Evolutionary conservation across 306 rosid species (phyloP), one percentile per base, ranked within the genome.

Genomic region (Pterocarpus santalinus): DNA sequence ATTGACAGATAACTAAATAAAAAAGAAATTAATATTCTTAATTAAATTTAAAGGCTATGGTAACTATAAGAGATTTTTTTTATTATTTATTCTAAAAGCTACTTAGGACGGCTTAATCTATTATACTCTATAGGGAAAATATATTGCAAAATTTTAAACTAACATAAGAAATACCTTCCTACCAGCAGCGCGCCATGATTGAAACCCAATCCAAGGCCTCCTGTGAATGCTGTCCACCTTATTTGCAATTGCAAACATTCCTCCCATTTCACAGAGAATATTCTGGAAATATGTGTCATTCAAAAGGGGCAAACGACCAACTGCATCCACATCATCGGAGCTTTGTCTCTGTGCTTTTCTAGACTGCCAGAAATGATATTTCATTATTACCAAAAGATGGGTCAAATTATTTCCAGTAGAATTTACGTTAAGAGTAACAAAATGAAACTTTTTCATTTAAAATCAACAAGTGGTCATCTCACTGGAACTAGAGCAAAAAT

Each of bases 121-220:
- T 35, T 22, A 39, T 8, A 56, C 28, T 60, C 22, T 35, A 32
- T 33, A 35, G 17, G 44, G 68, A 57, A 58, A 81, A 79, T 49
- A 34, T 38, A 44, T 34, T 28, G 60, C 53, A 69, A 61, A 51
- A 69, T 78, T 68, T 65, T 35, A 57, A 41, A 74, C 73, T 70
- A 86, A 73, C 75, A 82, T 22, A 73, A 88, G 80, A 71, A 90
- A 82, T 93, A 95, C 99, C 99, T 93, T 90, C 87, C 94, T 90
- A 88, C 97, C 97, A 87, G 96, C 92, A 69, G 99, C 99, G 69
- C 80, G 99, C 99, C 99, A 95, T 82, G 99, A 93, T 73, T 93
- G 97, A 82, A 95, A 95, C 84, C 99, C 99, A 81, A 95, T 92
- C 99, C 99, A 95, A 79, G 99, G 98, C 85, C 97, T 88, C 84